Conservation (phyloP, 768 basidiomycete species). For the Boletus vinaceobasis region DNA sequence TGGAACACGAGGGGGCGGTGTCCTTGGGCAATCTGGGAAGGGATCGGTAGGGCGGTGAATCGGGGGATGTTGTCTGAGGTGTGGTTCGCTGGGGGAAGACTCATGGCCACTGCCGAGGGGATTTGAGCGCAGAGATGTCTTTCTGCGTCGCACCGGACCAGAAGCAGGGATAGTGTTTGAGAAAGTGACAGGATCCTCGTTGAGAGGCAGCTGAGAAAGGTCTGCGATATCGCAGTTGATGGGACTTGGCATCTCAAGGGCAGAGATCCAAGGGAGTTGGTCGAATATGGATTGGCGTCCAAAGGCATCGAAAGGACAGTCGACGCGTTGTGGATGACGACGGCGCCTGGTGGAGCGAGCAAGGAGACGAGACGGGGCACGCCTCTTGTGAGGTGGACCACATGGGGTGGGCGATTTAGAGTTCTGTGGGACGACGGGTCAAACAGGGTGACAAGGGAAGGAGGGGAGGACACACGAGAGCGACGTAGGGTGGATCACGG, state of each 20-base stretch:
- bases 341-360: conserved; percentile 41
- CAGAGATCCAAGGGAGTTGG: conserved; percentile 64
- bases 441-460: not conserved
- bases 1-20: conserved; percentile 34
- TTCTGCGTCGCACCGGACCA: conserved; percentile 60
- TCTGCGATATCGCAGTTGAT: conserved; percentile 59
- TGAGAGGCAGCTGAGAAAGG: conserved; percentile 53
- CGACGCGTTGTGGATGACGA: conserved; percentile 40
- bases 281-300: conserved; percentile 46
- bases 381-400: conserved; percentile 36
- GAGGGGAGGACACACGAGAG: conserved; percentile 15
- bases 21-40: conserved; percentile 23
- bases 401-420: conserved; percentile 39
- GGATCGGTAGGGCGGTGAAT: conserved; percentile 29
- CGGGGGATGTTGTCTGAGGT: conserved; percentile 19
- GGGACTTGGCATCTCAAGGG: conserved; percentile 48
- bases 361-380: conserved; percentile 30
- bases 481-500: conserved; percentile 24
- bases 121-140: conserved; percentile 48
- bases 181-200: conserved; percentile 21
- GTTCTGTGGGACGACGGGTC: conserved; percentile 29
- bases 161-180: conserved; percentile 26
- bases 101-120: conserved; percentile 37
- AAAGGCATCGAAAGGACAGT: conserved; percentile 38
- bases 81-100: conserved; percentile 10